These are phyloP conservation scores for Rhododendron vialii DNA, from an alignment of 148 eudicot genomes.

Conservation along the genomic window DNA sequence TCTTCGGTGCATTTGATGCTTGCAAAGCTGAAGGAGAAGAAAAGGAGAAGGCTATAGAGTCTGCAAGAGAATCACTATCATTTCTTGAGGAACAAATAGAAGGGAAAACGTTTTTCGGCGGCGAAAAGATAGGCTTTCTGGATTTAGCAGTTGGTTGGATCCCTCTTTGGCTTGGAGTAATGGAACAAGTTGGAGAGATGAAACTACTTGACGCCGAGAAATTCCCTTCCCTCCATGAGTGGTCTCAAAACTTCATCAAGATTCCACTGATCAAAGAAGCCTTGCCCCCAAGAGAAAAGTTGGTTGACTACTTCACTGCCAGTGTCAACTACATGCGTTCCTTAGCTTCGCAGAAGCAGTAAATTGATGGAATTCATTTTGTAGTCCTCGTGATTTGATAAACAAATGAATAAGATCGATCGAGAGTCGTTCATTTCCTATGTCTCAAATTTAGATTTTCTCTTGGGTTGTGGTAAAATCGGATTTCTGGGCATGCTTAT, in stretches of 20 bases:
- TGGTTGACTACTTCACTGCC: constrained; percentile 14
- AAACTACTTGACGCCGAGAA: constrained; percentile 12
- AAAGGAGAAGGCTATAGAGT: constrained; percentile 7
- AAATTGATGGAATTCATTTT: background rate
- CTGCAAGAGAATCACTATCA: constrained; percentile 4
- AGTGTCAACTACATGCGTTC: constrained; percentile 21
- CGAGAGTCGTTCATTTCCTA: background rate
- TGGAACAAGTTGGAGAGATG: constrained; percentile 27
- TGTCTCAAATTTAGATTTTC: background rate
- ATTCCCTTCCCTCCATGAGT: constrained; percentile 23
- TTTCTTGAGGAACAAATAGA: constrained; percentile 21
- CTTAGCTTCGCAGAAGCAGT: constrained; percentile 11
- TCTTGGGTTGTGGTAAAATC: background rate
- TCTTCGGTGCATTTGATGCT: constrained; percentile 3
- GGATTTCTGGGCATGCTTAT: background rate
- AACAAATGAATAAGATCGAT: background rate
- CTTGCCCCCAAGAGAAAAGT: constrained; percentile 15
- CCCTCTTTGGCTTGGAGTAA: constrained; percentile 14
- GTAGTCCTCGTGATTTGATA: background rate
- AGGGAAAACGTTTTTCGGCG: constrained; percentile 23
- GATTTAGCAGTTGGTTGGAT: constrained; percentile 33
- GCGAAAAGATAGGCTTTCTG: constrained; percentile 23
- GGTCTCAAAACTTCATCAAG: constrained; percentile 23
- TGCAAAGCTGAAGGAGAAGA: constrained; percentile 16
- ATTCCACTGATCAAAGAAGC: constrained; percentile 17